These are phyloP conservation scores for Melampsora larici-populina DNA, from an alignment of 1,284 basidiomycete genomes.

Conservation along the genomic window DNA sequence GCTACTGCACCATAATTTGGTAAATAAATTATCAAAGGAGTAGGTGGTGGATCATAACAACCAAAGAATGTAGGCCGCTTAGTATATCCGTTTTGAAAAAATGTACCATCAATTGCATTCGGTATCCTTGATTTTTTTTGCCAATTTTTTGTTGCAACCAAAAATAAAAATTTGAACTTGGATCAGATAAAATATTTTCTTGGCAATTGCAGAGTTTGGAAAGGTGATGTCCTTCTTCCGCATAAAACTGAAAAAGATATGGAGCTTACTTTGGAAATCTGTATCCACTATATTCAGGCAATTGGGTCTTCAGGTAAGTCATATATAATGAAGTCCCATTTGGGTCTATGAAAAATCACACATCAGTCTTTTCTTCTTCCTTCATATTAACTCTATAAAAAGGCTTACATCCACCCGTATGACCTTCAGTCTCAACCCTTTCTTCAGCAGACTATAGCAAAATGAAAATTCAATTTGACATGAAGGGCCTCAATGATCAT, in stretches of 20 bases:
- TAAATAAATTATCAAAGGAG: conserved; percentile 27
- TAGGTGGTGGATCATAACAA: conserved; percentile 14
- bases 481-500: background rate
- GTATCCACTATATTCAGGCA: conserved; percentile 32
- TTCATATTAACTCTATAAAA: background rate
- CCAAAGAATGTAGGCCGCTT: conserved; percentile 39
- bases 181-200: too few species aligned
- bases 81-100: conserved; percentile 20
- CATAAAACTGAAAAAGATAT: background rate
- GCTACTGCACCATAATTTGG: conserved; percentile 16
- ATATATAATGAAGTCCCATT: conserved; percentile 37
- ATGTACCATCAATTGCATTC: conserved; percentile 25
- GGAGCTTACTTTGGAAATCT: conserved; percentile 26
- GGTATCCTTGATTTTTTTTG: conserved; percentile 20
- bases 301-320: conserved; percentile 23
- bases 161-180: too few species aligned
- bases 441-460: conserved; percentile 26
- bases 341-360: conserved; percentile 14
- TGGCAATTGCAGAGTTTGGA: too few species aligned
- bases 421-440: background rate
- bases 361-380: background rate
- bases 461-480: background rate
- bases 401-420: conserved; percentile 8
- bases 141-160: too few species aligned
- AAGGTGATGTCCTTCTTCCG: too few species aligned